A percentile compares a stretch with the other conserved stretches of the same genome.
phyloP scores from a whole-genome alignment of 352 stramenopile genomes.

The Globisporangium perplexum region DNA sequence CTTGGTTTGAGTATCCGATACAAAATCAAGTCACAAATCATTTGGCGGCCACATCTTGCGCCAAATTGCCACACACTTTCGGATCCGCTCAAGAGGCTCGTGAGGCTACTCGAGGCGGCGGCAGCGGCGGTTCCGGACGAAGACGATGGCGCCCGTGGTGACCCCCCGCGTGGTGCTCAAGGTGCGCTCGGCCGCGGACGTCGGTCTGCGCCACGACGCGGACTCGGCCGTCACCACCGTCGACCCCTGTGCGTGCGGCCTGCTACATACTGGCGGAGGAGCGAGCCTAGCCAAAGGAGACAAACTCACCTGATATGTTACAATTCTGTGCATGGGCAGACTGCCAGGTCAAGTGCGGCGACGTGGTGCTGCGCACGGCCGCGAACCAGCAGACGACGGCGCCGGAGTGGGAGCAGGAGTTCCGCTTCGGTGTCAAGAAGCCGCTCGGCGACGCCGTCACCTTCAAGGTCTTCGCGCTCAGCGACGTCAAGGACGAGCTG shows the following conservation, averaged over 20 bases:
- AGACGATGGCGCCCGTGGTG: conserved; percentile 15
- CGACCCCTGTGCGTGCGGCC: conserved; percentile 32
- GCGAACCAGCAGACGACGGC: conserved; percentile 32
- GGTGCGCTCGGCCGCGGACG: conserved; percentile 21
- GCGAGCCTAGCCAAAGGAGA: no score
- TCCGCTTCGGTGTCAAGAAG: conserved; percentile 50
- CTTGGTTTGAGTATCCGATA: neutral
- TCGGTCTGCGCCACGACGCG: conserved; percentile 16
- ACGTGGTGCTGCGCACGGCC: conserved; percentile 39
- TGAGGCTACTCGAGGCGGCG: no score
- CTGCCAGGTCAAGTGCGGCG: conserved; percentile 50
- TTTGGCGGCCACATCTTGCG: no score
- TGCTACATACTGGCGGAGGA: no score
- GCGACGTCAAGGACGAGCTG: conserved; percentile 30
- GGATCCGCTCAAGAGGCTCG: neutral
- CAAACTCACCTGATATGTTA: no score
- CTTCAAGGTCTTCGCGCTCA: conserved; percentile 54
- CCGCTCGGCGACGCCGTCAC: conserved; percentile 31
- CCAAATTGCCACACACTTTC: neutral
- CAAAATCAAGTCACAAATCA: no score
- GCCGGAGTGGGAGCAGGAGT: conserved; percentile 46
- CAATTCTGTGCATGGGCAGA: no score
- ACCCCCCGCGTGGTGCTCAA: conserved; percentile 39
- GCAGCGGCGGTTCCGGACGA: no score
- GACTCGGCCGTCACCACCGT: conserved; percentile 10